Conservation (phyloP, 140 eudicot genomes). For the Senecio squalidus region DNA sequence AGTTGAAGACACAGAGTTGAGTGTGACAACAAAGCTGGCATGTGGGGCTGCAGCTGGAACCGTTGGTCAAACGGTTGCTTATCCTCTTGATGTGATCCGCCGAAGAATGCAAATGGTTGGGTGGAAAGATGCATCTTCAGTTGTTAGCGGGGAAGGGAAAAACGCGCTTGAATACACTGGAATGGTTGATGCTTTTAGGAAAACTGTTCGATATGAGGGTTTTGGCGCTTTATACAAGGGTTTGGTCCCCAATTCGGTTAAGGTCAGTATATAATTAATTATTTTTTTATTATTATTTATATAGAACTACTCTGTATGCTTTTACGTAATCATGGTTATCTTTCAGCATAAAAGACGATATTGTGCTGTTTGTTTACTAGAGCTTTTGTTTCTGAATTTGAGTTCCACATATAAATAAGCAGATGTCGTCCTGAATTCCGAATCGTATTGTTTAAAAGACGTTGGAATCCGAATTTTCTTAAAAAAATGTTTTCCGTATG, state of each 20-base stretch:
- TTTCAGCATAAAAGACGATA: not conserved
- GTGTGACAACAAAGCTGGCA: constrained; percentile 84
- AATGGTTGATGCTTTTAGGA: constrained; percentile 86
- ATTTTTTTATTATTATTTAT: too few species aligned
- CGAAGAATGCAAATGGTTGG: constrained; percentile 99
- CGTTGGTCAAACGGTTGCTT: constrained; percentile 94
- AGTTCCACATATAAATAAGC: too few species aligned
- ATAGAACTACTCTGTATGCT: not conserved
- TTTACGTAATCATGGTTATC: not conserved
- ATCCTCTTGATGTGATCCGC: constrained; percentile 90
- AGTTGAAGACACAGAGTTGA: constrained; percentile 53
- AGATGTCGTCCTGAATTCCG: too few species aligned
- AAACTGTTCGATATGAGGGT: constrained; percentile 84
- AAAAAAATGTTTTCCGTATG: too few species aligned
- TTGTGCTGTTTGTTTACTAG: too few species aligned
- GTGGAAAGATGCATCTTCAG: constrained; percentile 82
- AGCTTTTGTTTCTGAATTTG: too few species aligned
- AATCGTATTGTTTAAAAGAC: too few species aligned
- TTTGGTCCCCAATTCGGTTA: constrained; percentile 92
- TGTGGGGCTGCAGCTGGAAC: constrained; percentile 99
- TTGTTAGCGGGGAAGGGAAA: constrained; percentile 73
- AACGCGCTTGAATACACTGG: constrained; percentile 70
- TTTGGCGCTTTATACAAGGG: constrained; percentile 91
- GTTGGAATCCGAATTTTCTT: too few species aligned
- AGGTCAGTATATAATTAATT: constrained; percentile 60